Evolutionary conservation across 192 early-diverging fungal genomes (phyloP).

Genomic region (Funneliformis geosporum): DNA sequence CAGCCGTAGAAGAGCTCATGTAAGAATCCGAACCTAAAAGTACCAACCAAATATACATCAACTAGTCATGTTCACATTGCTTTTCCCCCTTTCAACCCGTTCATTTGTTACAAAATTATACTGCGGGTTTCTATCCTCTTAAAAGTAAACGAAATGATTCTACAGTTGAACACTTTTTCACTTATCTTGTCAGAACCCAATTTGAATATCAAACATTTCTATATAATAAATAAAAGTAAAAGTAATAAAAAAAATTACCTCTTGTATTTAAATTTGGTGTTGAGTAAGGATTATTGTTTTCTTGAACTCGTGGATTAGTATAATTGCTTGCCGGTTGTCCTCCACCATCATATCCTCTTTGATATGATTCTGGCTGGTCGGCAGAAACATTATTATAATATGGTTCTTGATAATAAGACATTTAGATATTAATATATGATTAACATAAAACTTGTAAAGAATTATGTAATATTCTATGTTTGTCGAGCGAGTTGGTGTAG

Average conservation of each 20-base stretch:
- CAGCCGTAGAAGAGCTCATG: background rate
- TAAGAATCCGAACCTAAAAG: background rate
- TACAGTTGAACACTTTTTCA: background rate
- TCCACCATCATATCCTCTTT: background rate
- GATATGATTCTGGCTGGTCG: too few species aligned
- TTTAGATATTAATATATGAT: background rate
- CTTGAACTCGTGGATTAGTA: background rate
- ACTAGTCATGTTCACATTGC: background rate
- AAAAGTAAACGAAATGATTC: background rate
- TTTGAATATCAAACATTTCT: background rate
- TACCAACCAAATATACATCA: background rate
- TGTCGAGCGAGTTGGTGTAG: background rate
- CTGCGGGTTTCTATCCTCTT: background rate
- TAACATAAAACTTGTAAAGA: background rate
- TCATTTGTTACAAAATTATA: background rate
- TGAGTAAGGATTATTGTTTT: background rate
- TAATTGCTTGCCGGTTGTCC: background rate
- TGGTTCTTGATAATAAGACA: background rate
- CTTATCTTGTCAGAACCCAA: background rate
- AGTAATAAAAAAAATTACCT: background rate
- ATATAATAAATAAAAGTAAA: background rate
- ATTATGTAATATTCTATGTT: background rate
- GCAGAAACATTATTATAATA: background rate
- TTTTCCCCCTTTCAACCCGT: background rate
- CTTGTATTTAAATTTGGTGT: background rate